Evolutionary conservation across 2,329 filamentous ascomycete species (phyloP).

Genomic region (Stachybotrys chartarum): DNA sequence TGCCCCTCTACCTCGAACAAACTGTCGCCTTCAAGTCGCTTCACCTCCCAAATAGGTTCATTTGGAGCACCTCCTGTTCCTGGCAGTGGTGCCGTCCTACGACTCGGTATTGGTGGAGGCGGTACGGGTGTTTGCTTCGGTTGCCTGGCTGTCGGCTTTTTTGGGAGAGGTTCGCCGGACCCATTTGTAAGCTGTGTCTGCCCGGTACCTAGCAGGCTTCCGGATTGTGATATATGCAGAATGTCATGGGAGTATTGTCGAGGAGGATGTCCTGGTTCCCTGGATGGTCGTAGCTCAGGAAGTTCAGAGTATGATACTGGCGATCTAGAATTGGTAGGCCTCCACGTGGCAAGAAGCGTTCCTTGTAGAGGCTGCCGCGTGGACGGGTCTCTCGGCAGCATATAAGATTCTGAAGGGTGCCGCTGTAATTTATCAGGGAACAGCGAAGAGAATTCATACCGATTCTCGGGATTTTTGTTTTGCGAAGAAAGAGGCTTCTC

Average conservation of each 20-base stretch:
- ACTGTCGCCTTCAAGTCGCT: slow-evolving; percentile 34
- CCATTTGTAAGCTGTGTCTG: background rate
- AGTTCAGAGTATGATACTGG: background rate
- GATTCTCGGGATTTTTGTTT: too few relatives aligned
- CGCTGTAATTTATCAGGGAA: too few relatives aligned
- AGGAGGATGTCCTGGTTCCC: background rate
- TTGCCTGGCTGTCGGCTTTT: slow-evolving; percentile 2
- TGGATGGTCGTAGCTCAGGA: background rate
- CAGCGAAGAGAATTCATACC: too few relatives aligned
- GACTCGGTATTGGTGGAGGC: background rate
- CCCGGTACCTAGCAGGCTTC: background rate
- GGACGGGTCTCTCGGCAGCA: too few relatives aligned
- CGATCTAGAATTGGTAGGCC: background rate
- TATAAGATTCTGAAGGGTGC: too few relatives aligned
- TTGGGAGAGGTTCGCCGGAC: background rate
- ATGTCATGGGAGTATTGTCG: background rate
- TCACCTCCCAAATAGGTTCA: slow-evolving; percentile 33
- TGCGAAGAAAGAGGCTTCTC: too few relatives aligned
- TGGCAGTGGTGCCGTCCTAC: background rate
- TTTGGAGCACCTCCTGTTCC: slow-evolving; percentile 4
- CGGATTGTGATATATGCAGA: background rate
- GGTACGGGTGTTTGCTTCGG: background rate
- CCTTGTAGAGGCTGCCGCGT: too few relatives aligned
- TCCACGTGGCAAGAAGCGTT: background rate
- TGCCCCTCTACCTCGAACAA: slow-evolving; percentile 27